Evolutionary conservation across 164 flowering plant genomes (phyloP).

Genomic region (Warburgia ugandensis): DNA sequence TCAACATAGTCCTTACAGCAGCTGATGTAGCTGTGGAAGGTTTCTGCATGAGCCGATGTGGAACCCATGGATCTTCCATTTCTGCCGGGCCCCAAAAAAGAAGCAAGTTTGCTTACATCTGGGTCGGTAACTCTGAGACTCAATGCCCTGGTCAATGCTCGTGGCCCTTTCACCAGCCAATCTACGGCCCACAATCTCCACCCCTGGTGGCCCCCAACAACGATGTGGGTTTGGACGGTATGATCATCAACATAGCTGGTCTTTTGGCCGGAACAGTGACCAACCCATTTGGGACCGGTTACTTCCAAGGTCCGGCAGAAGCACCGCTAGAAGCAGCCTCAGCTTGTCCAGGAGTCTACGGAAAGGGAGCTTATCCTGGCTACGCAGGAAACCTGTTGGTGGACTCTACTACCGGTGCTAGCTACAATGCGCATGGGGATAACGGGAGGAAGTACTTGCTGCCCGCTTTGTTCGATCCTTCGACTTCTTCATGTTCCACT

Average conservation of each 20-base stretch:
- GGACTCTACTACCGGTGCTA: conserved; percentile 17
- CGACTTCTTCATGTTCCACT: conserved; percentile 17
- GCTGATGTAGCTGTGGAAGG: conserved; percentile 23
- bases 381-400: conserved; percentile 26
- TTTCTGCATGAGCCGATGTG: conserved; percentile 24
- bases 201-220: conserved; percentile 25
- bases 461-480: conserved; percentile 25
- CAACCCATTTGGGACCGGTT: conserved; percentile 26
- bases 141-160: conserved; percentile 33
- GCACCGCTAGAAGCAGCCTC: conserved; percentile 29
- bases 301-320: conserved; percentile 21
- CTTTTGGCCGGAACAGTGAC: conserved; percentile 26
- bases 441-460: conserved; percentile 22
- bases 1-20: conserved; percentile 40
- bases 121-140: conserved; percentile 29
- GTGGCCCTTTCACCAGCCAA: conserved; percentile 30
- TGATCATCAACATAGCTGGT: conserved; percentile 23
- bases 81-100: conserved; percentile 1
- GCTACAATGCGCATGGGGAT: conserved; percentile 27
- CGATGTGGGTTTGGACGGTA: conserved; percentile 32
- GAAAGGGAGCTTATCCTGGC: conserved; percentile 30
- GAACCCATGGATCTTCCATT: conserved; percentile 20
- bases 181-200: conserved; percentile 27
- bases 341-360: conserved; percentile 26
- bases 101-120: conserved; percentile 16